phyloP scores from a whole-genome alignment of 371 early-diverging fungal genomes.

The Capillidium heterosporum region DNA sequence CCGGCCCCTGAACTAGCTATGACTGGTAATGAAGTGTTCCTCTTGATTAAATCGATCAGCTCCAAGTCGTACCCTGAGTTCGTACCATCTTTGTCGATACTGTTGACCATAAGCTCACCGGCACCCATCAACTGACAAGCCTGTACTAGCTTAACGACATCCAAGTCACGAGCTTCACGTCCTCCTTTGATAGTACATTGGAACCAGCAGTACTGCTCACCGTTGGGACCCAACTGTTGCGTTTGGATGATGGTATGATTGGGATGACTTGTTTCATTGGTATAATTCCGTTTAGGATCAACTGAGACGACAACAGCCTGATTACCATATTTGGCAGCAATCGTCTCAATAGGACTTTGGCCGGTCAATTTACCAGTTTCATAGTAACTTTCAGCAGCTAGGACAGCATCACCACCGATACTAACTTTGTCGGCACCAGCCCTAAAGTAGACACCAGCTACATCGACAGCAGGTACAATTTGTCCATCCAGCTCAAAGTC shows the following conservation, averaged over 20 bases:
- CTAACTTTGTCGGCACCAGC: constrained; percentile 97
- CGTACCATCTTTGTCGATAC: constrained; percentile 95
- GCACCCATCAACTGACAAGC: constrained; percentile 84
- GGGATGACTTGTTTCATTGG: constrained; percentile 16
- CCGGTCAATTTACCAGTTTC: constrained; percentile 32
- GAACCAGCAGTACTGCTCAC: constrained; percentile 91
- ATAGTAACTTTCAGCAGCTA: constrained; percentile 70
- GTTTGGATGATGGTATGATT: constrained; percentile 54
- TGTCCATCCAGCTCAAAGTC: constrained; percentile 66
- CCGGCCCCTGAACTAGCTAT: constrained; percentile 94
- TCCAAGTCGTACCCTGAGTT: constrained; percentile 88
- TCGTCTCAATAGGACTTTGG: constrained; percentile 75
- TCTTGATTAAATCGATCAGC: constrained; percentile 52
- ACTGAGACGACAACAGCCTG: constrained; percentile 97
- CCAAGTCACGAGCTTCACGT: constrained; percentile 82
- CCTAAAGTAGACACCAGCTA: constrained; percentile 93
- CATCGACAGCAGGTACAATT: constrained; percentile 68
- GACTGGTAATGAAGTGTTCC: constrained; percentile 75
- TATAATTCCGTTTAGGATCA: constrained; percentile 88
- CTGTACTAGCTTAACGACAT: constrained; percentile 74
- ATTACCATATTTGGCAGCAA: constrained; percentile 75
- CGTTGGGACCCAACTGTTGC: constrained; percentile 61
- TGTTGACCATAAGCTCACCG: constrained; percentile 88
- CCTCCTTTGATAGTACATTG: constrained; percentile 96
- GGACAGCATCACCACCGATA: constrained; percentile 95